Base-by-base conservation (phyloP, 495 filamentous ascomycete genomes). In the Saxophila tyrrhenica region DNA sequence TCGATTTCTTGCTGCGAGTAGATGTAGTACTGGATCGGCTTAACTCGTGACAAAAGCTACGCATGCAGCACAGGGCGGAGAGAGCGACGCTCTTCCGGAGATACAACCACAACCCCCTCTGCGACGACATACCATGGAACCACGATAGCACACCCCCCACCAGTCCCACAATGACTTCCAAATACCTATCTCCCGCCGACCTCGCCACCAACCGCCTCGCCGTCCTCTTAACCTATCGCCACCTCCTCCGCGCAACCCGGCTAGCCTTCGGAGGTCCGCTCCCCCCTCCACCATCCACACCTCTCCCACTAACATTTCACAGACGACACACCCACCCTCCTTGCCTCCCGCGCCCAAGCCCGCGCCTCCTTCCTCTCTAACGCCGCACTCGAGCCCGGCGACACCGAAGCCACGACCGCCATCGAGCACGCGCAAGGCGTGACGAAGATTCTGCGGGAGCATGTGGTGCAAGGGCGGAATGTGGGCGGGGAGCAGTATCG, bases 401-500 rank as follows among this genome's bases (percentile, higher is more conserved):
- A 76, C 51, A 67, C 73, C 2, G 73, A 78, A 35, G 59, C 76
- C 13, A 60, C 63, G 9, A 61, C 69, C 3, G 74, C 73, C 8
- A 77, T 98, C 56, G 71, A 79, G 54, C 81, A 94, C 63, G 94
- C 91, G 25, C 73, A 89, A 53, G 87, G 94, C 50, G 80, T 95
- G 22, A 87, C 92, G 3, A 75, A 73, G 51, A 82, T 97, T 54
- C 64, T 98, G 58, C 73, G 80, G 62, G 73, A 86, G 65, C 97
- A 97, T 65, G 73, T 97, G 11, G 88, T 98, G 1, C 92, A 97
- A 64, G 92, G 92, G 39, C 73, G 74, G 41, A 45, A 62, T 24
- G 45, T 54, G 47, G 75, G 76, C 49, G 70, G 70, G 7, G 22
- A 50, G 44, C 59, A 94, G 89, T 62, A 62, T 35, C 58, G 86